Base-by-base conservation (phyloP, 2,329 filamentous ascomycete species). In the Incumbomyces delicatus region DNA sequence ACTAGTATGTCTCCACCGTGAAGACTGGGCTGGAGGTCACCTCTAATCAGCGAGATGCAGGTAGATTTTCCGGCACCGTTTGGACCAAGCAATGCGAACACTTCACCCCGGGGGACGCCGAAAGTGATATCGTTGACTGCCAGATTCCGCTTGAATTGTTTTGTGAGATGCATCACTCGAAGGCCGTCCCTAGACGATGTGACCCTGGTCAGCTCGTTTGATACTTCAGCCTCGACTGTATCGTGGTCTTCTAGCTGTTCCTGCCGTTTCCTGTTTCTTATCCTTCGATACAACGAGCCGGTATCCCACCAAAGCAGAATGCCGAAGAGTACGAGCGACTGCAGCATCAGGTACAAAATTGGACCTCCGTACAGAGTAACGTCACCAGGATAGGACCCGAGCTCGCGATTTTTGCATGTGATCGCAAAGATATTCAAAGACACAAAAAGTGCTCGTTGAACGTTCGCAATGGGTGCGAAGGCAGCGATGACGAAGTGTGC, bases 1-100 rank as follows among this genome's bases (percentile, higher is more conserved):
- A 95, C 83, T 35, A 87, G 75, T 3, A 95, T 78, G 48, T 94
- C 85, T 29, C 87, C 86, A n/a, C 78, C 76, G 45, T 79, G 76
- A 46, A 68, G 71, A 14, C 77, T 80, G 0, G 88, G 87, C 43
- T 80, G 79, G 22, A 90, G 75, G 58, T 95, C 89, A n/a, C 90
- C 90, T 51, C 89, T 79, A 54, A 96, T 87, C 36, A 95, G 71
- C 1, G 83, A 87, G 56, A 95, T 94, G 0, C 85, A 94, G 0
- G 88, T 94, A 0, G 83, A 87, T 59, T 95, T 95, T 48, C 89
- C 89, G 1, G 89, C 90, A 18, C 89, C 88, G 60, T 95, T 95
- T 13, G 89, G 88, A 0, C 89, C 89, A 1, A 96, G 75, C 0
- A 95, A 74, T 0, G 88, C 88, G 65, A 94, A 95, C 1, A 94